phyloP scores from a whole-genome alignment of 225 moss, liverwort and hornwort genomes.

The Physcomitrium patens region DNA sequence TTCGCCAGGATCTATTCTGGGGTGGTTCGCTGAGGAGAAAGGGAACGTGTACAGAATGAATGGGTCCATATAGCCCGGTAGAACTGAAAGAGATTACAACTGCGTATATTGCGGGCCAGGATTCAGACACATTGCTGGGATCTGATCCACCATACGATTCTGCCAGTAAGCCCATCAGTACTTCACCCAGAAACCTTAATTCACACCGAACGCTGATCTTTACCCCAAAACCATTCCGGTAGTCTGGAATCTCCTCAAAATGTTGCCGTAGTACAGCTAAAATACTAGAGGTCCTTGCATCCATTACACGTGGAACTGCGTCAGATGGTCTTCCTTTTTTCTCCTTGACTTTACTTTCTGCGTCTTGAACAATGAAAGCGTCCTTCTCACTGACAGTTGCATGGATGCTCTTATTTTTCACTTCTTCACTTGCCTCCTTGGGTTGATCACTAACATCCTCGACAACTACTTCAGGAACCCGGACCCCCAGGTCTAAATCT shows the following conservation, averaged over 20 bases:
- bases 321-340: slow-evolving; percentile 31
- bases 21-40: slow-evolving; percentile 90
- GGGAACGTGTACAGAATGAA: slow-evolving; percentile 80
- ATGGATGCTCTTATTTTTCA: slow-evolving; percentile 18
- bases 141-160: slow-evolving; percentile 46
- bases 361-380: slow-evolving; percentile 31
- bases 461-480: slow-evolving; percentile 47
- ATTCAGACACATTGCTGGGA: slow-evolving; percentile 41
- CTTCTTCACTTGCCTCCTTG: slow-evolving; percentile 41
- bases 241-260: slow-evolving; percentile 87
- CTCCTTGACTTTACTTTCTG: slow-evolving; percentile 32
- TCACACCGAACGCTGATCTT: slow-evolving; percentile 77
- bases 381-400: slow-evolving; percentile 31
- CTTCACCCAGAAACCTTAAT: slow-evolving; percentile 69
- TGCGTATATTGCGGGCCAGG: slow-evolving; percentile 97
- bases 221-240: slow-evolving; percentile 75
- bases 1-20: slow-evolving; percentile 45
- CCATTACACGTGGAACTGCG: slow-evolving; percentile 78
- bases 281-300: slow-evolving; percentile 72
- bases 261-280: slow-evolving; percentile 75
- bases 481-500: slow-evolving; percentile 34
- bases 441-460: slow-evolving; percentile 56
- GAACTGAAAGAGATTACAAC: slow-evolving; percentile 81
- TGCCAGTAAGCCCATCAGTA: slow-evolving; percentile 42
- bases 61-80: slow-evolving; percentile 85